These are phyloP conservation scores for Sanghuangporus baumii DNA, from an alignment of 1,284 basidiomycete genomes.

Conservation along the genomic window DNA sequence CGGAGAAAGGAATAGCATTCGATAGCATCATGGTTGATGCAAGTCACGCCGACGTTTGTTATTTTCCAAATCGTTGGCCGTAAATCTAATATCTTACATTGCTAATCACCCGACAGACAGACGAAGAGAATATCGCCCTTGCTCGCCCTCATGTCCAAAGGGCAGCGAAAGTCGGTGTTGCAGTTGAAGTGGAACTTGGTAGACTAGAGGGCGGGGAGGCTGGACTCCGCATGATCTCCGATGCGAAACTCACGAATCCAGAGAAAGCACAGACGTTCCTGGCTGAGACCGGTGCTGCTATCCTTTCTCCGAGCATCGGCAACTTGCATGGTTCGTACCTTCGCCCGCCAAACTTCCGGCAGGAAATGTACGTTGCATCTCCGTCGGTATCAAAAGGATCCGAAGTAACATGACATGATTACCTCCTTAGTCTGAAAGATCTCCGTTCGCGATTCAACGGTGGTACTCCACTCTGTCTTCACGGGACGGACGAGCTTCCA, in stretches of 20 bases:
- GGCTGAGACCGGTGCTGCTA: slow-evolving; percentile 38
- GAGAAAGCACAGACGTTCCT: slow-evolving; percentile 40
- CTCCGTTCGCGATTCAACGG: slow-evolving; percentile 33
- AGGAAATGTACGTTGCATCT: slow-evolving; percentile 34
- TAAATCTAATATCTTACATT: neutral
- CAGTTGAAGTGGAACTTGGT: slow-evolving; percentile 45
- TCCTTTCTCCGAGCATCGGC: slow-evolving; percentile 44
- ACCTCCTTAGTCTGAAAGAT: slow-evolving; percentile 29
- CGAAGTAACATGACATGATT: neutral
- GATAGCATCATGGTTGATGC: slow-evolving; percentile 51
- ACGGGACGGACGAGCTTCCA: slow-evolving; percentile 42
- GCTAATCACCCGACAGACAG: slow-evolving; percentile 29
- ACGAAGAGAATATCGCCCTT: slow-evolving; percentile 44
- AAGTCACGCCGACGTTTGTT: slow-evolving; percentile 38
- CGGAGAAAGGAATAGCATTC: slow-evolving; percentile 42
- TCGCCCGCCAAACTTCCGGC: slow-evolving; percentile 41
- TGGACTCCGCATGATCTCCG: slow-evolving; percentile 41
- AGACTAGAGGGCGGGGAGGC: slow-evolving; percentile 48
- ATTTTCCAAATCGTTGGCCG: neutral
- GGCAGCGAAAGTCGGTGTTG: slow-evolving; percentile 35
- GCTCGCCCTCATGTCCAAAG: slow-evolving; percentile 42
- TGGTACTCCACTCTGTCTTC: slow-evolving; percentile 36
- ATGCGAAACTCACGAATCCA: slow-evolving; percentile 42
- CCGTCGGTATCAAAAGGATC: neutral
- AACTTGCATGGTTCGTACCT: slow-evolving; percentile 44